Evolutionary conservation across 83 land plant species (phyloP).

Genomic region (Isoetes engelmannii): DNA sequence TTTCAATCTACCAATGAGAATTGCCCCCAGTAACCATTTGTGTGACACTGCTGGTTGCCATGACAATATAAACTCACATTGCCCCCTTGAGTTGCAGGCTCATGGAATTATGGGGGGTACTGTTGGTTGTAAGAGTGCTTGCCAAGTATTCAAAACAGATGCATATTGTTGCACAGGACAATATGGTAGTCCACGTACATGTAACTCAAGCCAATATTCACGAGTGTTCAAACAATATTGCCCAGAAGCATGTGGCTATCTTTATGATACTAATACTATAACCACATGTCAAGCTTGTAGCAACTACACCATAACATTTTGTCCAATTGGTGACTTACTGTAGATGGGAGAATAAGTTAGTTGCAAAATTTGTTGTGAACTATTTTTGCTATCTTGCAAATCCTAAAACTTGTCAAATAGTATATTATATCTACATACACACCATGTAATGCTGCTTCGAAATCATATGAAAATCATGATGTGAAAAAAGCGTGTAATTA

Average conservation of each 20-base stretch:
- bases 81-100: constrained; percentile 4
- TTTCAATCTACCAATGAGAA: constrained; percentile 11
- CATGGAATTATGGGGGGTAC: not conserved
- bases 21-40: not conserved
- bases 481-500: no score
- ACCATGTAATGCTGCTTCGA: no score
- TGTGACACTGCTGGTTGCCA: constrained; percentile 5
- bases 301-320: not conserved
- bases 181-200: not conserved
- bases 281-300: constrained; percentile 1
- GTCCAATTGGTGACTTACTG: constrained; percentile 1
- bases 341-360: no score
- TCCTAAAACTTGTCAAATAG: no score
- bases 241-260: constrained; percentile 6
- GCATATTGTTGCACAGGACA: constrained; percentile 5
- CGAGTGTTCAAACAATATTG: constrained; percentile 7
- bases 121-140: constrained; percentile 14
- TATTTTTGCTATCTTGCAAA: no score
- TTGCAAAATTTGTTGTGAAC: no score
- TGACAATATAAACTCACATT: not conserved
- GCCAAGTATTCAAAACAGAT: not conserved
- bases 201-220: constrained; percentile 1
- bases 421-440: no score
- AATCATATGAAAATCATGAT: no score
- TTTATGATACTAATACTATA: not conserved